A percentile compares a stretch with the other conserved stretches of the same genome.
These are phyloP conservation scores for Williopsis jadinii DNA, from an alignment of 1,139 yeast genomes.

Conservation along the genomic window DNA sequence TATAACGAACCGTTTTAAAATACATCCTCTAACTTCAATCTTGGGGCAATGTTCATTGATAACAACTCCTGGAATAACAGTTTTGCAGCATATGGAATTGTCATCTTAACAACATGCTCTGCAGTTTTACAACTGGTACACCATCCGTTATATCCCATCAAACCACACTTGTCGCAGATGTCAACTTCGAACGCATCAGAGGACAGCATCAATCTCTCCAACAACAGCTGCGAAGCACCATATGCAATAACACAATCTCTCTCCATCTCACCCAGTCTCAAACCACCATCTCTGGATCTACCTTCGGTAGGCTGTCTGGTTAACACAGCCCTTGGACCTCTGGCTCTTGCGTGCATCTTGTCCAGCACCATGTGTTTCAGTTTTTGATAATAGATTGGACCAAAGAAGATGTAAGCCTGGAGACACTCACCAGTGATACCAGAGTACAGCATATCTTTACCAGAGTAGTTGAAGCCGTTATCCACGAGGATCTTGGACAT, in stretches of 20 bases:
- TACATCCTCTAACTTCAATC: conserved; percentile 83
- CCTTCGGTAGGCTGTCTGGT: conserved; percentile 99
- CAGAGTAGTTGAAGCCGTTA: conserved; percentile 89
- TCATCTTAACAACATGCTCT: conserved; percentile 84
- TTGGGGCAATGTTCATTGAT: conserved; percentile 97
- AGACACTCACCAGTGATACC: conserved; percentile 97
- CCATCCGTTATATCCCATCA: conserved; percentile 98
- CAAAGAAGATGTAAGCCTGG: conserved; percentile 96
- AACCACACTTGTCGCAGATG: conserved; percentile 91
- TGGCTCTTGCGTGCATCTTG: conserved; percentile 98
- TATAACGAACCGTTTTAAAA: conserved; percentile 28
- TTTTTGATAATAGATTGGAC: conserved; percentile 96
- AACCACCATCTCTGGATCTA: conserved; percentile 98
- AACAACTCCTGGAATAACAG: conserved; percentile 90
- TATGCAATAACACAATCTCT: conserved; percentile 99
- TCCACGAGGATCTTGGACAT: conserved; percentile 92
- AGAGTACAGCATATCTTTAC: conserved; percentile 96
- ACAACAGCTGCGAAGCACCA: conserved; percentile 91
- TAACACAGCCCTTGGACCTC: conserved; percentile 97
- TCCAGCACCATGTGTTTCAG: conserved; percentile 98
- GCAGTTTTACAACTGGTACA: conserved; percentile 91
- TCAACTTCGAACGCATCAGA: conserved; percentile 98
- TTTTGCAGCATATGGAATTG: conserved; percentile 97
- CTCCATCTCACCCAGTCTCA: conserved; percentile 98
- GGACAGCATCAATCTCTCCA: conserved; percentile 93